Percentiles rank a stretch among this genome's conserved stretches.
Evolutionary conservation across 2,329 filamentous ascomycete genomes (phyloP).

Genomic region (Alternaria brassicae): DNA sequence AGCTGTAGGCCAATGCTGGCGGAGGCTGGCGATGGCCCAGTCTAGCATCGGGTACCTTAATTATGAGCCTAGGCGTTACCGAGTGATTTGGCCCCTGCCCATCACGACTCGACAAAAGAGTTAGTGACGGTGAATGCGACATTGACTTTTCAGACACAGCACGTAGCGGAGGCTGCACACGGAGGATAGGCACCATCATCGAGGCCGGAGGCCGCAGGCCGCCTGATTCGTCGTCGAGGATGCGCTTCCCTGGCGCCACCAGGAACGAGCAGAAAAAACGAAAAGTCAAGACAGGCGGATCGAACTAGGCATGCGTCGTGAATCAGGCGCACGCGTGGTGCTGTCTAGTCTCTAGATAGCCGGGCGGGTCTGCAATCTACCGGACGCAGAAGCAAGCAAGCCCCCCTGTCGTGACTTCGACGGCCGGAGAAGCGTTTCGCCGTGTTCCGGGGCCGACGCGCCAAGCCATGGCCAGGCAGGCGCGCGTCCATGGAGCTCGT

Average conservation of each 20-base stretch:
- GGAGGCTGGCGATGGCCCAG: constrained; percentile 24
- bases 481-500: constrained; percentile 29
- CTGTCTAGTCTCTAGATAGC: not conserved
- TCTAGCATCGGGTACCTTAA: constrained; percentile 34
- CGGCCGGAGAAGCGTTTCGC: constrained; percentile 8
- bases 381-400: not conserved
- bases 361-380: constrained; percentile 9
- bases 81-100: constrained; percentile 20
- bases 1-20: constrained; percentile 29
- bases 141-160: constrained; percentile 20
- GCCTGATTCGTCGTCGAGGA: constrained; percentile 14
- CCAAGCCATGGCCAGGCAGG: constrained; percentile 18
- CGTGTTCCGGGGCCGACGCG: constrained; percentile 7
- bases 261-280: constrained; percentile 19
- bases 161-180: constrained; percentile 3
- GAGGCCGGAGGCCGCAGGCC: not conserved
- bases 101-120: constrained; percentile 6
- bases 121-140: constrained; percentile 13
- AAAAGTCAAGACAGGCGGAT: constrained; percentile 1
- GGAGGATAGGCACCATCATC: constrained; percentile 7
- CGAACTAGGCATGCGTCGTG: constrained; percentile 4
- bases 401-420: not conserved
- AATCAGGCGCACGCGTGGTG: constrained; percentile 12
- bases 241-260: constrained; percentile 4
- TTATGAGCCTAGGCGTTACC: constrained; percentile 23